Percentiles rank a stretch among this genome's conserved stretches.
phyloP scores from a whole-genome alignment of 371 early-diverging fungal genomes.

The Apophysomyces trapeziformis region DNA sequence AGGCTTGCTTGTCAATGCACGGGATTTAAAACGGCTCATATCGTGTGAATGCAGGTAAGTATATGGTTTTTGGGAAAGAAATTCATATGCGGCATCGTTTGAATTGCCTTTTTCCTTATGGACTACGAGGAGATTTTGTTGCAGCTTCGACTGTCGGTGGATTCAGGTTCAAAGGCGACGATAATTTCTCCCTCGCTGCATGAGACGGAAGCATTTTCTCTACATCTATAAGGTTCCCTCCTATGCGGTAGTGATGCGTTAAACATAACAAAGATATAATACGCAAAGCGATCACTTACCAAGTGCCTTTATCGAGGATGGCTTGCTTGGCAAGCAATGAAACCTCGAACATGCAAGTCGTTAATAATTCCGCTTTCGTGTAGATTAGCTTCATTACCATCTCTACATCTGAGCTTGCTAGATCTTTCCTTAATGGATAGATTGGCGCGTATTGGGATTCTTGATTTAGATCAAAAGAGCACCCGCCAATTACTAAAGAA shows the following conservation, averaged over 20 bases:
- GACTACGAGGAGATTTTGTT: background rate
- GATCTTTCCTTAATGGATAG: background rate
- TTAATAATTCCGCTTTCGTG: background rate
- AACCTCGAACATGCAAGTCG: background rate
- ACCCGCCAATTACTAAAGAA: too few species aligned
- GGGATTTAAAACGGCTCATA: background rate
- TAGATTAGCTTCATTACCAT: background rate
- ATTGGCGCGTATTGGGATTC: too few species aligned
- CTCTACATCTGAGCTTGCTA: background rate
- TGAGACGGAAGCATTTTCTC: background rate
- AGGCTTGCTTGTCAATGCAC: background rate
- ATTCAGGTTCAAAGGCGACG: background rate
- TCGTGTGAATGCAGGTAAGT: background rate
- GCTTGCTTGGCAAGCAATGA: background rate
- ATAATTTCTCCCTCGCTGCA: background rate
- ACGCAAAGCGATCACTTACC: background rate
- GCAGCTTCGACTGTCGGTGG: background rate
- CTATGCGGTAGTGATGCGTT: background rate
- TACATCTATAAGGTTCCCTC: background rate
- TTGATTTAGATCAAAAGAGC: too few species aligned
- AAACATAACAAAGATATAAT: background rate
- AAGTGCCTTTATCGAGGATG: background rate
- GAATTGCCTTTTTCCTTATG: background rate
- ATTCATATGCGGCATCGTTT: background rate
- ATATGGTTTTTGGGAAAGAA: background rate